Evolutionary conservation across 2,329 filamentous ascomycete genomes (phyloP), one percentile per base, ranked within the genome.

Genomic region (Venturia nashicola): DNA sequence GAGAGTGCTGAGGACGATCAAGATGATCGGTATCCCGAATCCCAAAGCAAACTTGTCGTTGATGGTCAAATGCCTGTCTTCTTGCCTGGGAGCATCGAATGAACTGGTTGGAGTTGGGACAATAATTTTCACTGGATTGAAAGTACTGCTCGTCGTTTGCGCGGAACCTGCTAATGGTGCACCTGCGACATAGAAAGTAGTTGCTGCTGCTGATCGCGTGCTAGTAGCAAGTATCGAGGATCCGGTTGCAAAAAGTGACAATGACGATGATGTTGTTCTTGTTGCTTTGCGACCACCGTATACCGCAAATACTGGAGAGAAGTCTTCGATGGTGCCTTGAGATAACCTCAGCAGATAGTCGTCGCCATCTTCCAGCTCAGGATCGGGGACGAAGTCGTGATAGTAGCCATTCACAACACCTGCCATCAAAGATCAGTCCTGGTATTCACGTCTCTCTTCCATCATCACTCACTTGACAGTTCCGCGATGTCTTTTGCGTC

Each of bases 101-200:
- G 61, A 63, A 36, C 46, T 55, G n/a, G 61, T 63, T 14, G 61
- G 61, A 34, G 48, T 59, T n/a, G 61, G 44, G 34, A 40, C 23
- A 27, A 48, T 18, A 5, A 63, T 42, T 20, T 20, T 12, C 16
- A 57, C 23, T 16, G 48, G 20, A 44, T 39, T 62, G 40, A 42
- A 44, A 18, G 18, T 42, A 16, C 6, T 44, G 34, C 36, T 42
- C 12, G 36, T 40, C 12, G n/a, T 60, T 16, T 60, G 36, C 16
- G 42, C 34, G 11, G 42, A 36, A 34, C 12, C 32, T 39, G 60
- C 60, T 44, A 12, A 46, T 23, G 11, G 9, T 36, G 42, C 27
- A 5, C 6, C 44, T 1, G 44, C 40, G 40, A 39, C 60, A 20
- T 20, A 32, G 39, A 42, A 46, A 39, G 43, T 18, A 5, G 9